Evolutionary conservation across 2,329 filamentous ascomycete species (phyloP).

Genomic region (Amylocarpus encephaloides): DNA sequence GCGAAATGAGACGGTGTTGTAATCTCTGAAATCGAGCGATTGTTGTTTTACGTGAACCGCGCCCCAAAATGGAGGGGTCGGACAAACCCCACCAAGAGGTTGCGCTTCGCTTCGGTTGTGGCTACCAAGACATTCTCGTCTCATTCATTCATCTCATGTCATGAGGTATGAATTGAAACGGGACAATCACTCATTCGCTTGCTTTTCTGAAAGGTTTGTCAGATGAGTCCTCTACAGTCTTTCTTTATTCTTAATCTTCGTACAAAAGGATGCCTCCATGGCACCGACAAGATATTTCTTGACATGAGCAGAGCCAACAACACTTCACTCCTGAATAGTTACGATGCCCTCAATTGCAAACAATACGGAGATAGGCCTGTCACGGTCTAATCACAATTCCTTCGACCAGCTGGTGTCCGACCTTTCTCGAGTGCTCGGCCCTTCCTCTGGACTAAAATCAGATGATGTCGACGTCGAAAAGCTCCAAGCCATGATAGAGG

Average conservation of each 20-base stretch:
- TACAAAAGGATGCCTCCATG: no score
- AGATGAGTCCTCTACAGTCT: no score
- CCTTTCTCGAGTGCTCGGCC: constrained; percentile 70
- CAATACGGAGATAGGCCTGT: no score
- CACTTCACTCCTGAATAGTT: background rate
- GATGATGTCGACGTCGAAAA: constrained; percentile 72
- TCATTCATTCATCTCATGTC: background rate
- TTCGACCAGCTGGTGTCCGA: constrained; percentile 68
- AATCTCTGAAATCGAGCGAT: background rate
- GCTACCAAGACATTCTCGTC: background rate
- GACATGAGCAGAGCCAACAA: background rate
- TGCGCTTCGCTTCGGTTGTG: background rate
- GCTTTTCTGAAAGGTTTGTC: no score
- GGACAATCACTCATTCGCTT: no score
- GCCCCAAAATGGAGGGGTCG: background rate
- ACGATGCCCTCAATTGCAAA: background rate
- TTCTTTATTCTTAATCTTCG: no score
- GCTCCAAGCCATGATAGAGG: constrained; percentile 65
- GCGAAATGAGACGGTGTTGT: background rate
- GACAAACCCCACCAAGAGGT: background rate
- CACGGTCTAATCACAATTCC: constrained; percentile 30
- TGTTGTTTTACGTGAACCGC: background rate
- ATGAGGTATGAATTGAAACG: background rate
- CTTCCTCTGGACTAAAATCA: constrained; percentile 74
- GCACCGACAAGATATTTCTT: no score